Conservation (phyloP, 345 rosid species). For the Citrus unshiu region DNA sequence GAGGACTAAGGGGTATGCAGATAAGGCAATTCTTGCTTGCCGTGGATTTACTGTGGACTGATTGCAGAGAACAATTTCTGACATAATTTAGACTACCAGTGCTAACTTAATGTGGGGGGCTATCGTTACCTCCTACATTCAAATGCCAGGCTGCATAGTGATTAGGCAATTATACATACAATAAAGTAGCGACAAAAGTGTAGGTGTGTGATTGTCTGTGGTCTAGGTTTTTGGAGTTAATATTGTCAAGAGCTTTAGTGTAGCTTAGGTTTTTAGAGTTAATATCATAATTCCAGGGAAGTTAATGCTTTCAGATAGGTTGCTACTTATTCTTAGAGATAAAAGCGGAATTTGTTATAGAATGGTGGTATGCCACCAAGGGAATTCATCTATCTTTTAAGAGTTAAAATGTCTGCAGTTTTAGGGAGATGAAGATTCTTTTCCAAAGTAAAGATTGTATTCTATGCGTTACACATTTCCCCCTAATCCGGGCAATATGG, state of each 20-base stretch:
- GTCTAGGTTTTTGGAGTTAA: not conserved
- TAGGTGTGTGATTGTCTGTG: not conserved
- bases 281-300: not conserved
- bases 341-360: not conserved
- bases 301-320: not conserved
- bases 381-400: not conserved
- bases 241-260: not conserved
- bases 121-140: not conserved
- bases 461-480: not conserved
- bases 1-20: not conserved
- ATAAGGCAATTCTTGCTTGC: not conserved
- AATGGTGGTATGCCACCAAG: not conserved
- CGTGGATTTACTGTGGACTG: not conserved
- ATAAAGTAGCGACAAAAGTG: not conserved
- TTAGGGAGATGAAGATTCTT: no score
- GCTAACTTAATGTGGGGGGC: not conserved
- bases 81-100: not conserved
- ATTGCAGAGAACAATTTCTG: not conserved
- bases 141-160: not conserved
- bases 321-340: not conserved
- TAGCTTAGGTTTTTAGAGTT: not conserved
- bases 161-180: not conserved
- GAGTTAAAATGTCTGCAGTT: not conserved
- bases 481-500: not conserved
- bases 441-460: not conserved